A percentile compares a stretch with the other conserved stretches of the same genome.
phyloP scores from a whole-genome alignment of 257 asterid genomes.

The Rubia yunnanensis region DNA sequence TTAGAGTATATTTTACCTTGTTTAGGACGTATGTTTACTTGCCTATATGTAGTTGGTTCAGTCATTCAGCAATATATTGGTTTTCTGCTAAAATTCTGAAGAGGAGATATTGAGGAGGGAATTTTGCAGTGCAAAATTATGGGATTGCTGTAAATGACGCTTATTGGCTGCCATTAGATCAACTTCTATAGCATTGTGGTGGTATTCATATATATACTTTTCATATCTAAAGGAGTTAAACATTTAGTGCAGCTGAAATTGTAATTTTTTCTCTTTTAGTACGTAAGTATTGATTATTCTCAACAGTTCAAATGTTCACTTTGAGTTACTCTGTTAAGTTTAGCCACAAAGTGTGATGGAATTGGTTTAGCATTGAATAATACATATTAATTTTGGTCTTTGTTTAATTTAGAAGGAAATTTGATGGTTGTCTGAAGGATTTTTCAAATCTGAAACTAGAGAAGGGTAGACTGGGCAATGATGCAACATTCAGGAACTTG shows the following conservation, averaged over 20 bases:
- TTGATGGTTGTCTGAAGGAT: not conserved
- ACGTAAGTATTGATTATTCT: not conserved
- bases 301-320: not conserved
- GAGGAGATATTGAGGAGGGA: not conserved
- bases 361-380: not conserved
- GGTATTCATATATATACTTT: not conserved
- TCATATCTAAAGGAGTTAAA: not conserved
- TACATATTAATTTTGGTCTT: not conserved
- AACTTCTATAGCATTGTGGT: not conserved
- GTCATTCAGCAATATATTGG: not conserved
- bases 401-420: not conserved
- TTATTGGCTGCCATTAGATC: not conserved
- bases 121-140: not conserved
- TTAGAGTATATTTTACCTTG: not conserved
- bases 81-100: not conserved
- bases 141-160: not conserved
- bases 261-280: not conserved
- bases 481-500: not conserved
- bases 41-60: not conserved
- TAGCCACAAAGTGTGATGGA: not conserved
- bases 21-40: not conserved
- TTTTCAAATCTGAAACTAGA: not conserved
- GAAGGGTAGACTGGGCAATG: not conserved
- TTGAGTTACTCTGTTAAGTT: not conserved
- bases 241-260: not conserved